phyloP scores from a whole-genome alignment of 2,329 filamentous ascomycete genomes.

The Neofusicoccum sp. region DNA sequence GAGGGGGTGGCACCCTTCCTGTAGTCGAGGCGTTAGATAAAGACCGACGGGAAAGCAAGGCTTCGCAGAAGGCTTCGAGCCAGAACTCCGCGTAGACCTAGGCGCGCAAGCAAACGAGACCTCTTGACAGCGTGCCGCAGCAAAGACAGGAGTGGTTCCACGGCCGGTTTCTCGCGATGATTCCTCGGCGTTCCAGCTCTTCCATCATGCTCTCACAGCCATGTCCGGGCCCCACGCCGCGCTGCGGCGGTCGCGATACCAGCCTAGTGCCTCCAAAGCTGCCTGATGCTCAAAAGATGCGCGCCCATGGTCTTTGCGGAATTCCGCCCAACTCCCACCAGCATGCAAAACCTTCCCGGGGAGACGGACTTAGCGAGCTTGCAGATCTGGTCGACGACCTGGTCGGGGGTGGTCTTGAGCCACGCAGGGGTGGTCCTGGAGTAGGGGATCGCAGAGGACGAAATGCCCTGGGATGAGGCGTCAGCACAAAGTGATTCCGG shows the following conservation, averaged over 20 bases:
- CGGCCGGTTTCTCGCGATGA: no score
- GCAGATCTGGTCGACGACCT: slow-evolving; percentile 98
- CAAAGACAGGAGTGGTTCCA: no score
- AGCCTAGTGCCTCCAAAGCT: not conserved
- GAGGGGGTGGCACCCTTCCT: slow-evolving; percentile 98
- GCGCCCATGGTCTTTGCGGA: not conserved
- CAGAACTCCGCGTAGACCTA: not conserved
- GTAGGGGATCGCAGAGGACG: slow-evolving; percentile 92
- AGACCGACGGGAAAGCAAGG: not conserved
- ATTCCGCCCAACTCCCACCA: not conserved
- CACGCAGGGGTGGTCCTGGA: slow-evolving; percentile 88
- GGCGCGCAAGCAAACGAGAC: not conserved
- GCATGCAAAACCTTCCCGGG: not conserved
- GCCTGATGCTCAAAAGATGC: not conserved
- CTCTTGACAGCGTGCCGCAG: not conserved
- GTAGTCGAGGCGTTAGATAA: not conserved
- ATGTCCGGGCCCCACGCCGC: no score
- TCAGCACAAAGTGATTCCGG: not conserved
- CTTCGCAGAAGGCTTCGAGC: not conserved
- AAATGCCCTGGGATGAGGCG: slow-evolving; percentile 88
- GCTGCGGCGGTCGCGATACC: no score
- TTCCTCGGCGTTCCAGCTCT: no score
- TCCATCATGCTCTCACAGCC: no score
- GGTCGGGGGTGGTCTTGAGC: slow-evolving; percentile 98
- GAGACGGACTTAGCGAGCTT: slow-evolving; percentile 67